phyloP scores from a whole-genome alignment of 108 stramenopile species.

The Stephanodiscus triporus region DNA sequence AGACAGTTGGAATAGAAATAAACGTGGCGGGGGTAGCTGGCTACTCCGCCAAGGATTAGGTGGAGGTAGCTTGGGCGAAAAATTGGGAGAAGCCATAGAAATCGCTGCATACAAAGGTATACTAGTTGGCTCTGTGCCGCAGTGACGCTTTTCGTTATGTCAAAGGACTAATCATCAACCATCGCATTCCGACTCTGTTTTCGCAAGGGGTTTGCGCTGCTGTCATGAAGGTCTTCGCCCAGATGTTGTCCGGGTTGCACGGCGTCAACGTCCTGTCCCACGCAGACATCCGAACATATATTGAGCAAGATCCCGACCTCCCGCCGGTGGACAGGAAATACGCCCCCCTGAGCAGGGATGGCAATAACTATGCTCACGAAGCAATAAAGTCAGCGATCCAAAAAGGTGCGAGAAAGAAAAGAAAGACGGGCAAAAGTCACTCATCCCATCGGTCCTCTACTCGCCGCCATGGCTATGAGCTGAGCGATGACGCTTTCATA shows the following conservation, averaged over 20 bases:
- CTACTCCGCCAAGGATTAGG: slow-evolving; percentile 76
- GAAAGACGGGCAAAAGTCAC: slow-evolving; percentile 27
- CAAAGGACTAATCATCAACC: not conserved
- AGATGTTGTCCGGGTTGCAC: slow-evolving; percentile 73
- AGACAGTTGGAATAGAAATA: slow-evolving; percentile 23
- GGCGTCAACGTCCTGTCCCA: slow-evolving; percentile 85
- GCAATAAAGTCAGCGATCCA: slow-evolving; percentile 69
- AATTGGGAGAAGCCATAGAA: slow-evolving; percentile 85
- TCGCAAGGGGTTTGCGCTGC: slow-evolving; percentile 57
- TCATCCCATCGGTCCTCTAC: slow-evolving; percentile 35
- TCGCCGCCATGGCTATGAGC: slow-evolving; percentile 36
- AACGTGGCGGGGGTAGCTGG: slow-evolving; percentile 85
- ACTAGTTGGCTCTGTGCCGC: not conserved
- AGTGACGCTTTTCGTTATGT: not conserved
- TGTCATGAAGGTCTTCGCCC: slow-evolving; percentile 79
- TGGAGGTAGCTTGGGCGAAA: slow-evolving; percentile 80
- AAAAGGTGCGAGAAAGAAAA: slow-evolving; percentile 52
- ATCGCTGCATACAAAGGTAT: slow-evolving; percentile 75
- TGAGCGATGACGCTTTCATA: slow-evolving; percentile 66
- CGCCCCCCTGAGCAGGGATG: slow-evolving; percentile 42
- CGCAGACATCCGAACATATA: slow-evolving; percentile 79
- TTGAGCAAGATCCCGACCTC: slow-evolving; percentile 76
- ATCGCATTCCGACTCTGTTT: not conserved
- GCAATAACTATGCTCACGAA: slow-evolving; percentile 64
- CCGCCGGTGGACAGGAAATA: slow-evolving; percentile 63